Base-by-base conservation (phyloP, 148 eudicot genomes). In the Vaccinium corymbosum region DNA sequence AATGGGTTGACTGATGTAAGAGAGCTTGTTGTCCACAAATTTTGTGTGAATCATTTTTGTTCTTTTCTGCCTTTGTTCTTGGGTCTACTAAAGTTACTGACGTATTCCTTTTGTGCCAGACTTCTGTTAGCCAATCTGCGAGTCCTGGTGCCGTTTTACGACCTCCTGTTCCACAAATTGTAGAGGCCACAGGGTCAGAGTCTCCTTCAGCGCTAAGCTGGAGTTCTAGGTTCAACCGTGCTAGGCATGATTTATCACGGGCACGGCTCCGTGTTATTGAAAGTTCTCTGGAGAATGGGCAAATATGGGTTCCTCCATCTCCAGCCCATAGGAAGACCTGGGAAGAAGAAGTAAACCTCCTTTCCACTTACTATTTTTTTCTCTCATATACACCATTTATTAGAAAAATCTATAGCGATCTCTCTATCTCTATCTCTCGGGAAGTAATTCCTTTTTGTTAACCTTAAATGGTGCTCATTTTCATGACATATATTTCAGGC, bases 231-330 rank as follows among this genome's bases (percentile, higher is more conserved):
- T 93, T 90, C 59, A 94, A 91, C 22, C 95, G 96, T 82, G 98
- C 88, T 71, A 90, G 99, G 89, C 93, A 93, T 83, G 99, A 97
- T 81, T 85, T 93, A 82, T 94, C 99, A 35, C 91, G 93, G 79
- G 92, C 99, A 83, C 94, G 99, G 61, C 91, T 95, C 29, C 98
- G 98, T 76, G 98, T 95, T 71, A 90, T 97, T 84, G 98, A 97
- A 87, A 97, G 88, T 87, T 97, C 99, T 73, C 87, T 97, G 81
- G 98, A 97, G 89, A 93, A 88, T 84, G 97, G 98, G 53, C 91
- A 91, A 86, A 83, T 85, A 56, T 97, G 99, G 99, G 90, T 90
- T 83, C 98, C 99, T 85, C 92, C 98, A 78, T 92, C 99, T 83
- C 90, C 98, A 81, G 86, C 95, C 75, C 94, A 95, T 86, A 90